Conservation (phyloP, 139 green algal species). For the Haematococcus lacustris region DNA sequence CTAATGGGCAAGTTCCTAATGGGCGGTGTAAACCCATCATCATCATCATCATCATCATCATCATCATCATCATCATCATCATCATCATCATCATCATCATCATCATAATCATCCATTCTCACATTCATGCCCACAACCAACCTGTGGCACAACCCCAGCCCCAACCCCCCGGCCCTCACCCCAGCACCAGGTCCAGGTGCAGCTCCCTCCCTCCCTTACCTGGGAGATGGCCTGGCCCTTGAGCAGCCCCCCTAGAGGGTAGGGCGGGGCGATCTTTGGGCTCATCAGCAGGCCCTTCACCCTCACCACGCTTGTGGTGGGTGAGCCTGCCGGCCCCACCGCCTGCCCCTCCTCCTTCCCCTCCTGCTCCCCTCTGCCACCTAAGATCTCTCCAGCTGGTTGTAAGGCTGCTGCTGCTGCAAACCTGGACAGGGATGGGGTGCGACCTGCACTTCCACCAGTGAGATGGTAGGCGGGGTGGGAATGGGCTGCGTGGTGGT, state of each 20-base stretch:
- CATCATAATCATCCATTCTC: too few relatives aligned
- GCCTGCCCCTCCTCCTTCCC: background rate
- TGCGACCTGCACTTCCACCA: background rate
- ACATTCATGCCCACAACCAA: too few relatives aligned
- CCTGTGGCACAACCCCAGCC: too few relatives aligned
- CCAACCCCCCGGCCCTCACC: too few relatives aligned
- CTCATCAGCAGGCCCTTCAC: constrained; percentile 4
- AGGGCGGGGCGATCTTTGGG: constrained; percentile 8
- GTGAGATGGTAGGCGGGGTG: background rate
- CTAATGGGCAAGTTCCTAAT: too few relatives aligned
- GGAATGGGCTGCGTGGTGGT: background rate
- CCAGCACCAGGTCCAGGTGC: too few relatives aligned
- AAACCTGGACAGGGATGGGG: background rate
- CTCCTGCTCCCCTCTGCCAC: background rate
- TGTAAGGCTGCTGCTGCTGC: background rate
- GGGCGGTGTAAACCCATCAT: too few relatives aligned
- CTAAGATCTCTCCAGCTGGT: background rate
- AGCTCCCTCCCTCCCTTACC: too few relatives aligned
- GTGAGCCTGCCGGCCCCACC: background rate
- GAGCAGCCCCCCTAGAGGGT: background rate
- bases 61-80: too few relatives aligned
- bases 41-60: too few relatives aligned
- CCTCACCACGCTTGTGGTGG: background rate
- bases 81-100: too few relatives aligned
- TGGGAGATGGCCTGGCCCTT: background rate